Evolutionary conservation across 768 basidiomycete genomes (phyloP).

Genomic region (Suillus bovinus): DNA sequence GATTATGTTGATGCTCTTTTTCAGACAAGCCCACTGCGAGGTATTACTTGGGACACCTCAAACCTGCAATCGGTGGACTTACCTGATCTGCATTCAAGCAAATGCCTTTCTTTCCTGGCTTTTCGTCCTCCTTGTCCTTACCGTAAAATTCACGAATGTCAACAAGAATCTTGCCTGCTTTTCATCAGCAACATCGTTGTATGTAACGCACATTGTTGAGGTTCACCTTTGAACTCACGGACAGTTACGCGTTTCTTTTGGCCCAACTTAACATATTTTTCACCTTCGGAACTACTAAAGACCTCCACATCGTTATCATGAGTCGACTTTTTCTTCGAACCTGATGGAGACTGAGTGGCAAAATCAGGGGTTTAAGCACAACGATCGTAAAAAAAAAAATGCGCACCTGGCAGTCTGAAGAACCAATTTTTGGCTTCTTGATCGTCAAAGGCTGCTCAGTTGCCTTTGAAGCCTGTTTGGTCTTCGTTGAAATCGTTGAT

Average conservation of each 20-base stretch:
- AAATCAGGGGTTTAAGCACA: constrained; percentile 19
- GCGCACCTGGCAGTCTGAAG: constrained; percentile 5
- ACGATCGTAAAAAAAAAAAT: not conserved
- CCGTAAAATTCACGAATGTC: constrained; percentile 80
- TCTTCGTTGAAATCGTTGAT: not conserved
- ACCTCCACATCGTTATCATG: constrained; percentile 11
- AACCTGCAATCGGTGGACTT: constrained; percentile 14
- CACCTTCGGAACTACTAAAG: constrained; percentile 29
- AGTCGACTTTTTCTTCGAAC: constrained; percentile 1
- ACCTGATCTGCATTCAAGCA: constrained; percentile 68
- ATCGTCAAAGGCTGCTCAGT: constrained; percentile 19
- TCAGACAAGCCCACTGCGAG: constrained; percentile 59
- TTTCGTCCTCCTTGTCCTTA: constrained; percentile 53
- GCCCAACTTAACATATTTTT: constrained; percentile 63
- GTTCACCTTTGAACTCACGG: constrained; percentile 44
- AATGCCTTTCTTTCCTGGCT: constrained; percentile 84
- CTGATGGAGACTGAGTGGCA: constrained; percentile 15
- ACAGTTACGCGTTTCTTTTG: constrained; percentile 72
- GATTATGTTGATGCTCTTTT: constrained; percentile 42
- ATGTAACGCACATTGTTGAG: not conserved
- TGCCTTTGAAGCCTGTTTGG: constrained; percentile 7
- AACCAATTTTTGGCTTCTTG: constrained; percentile 39
- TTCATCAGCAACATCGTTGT: constrained; percentile 28
- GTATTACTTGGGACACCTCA: not conserved
- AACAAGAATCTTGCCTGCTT: constrained; percentile 50